Evolutionary conservation across 192 early-diverging fungal species (phyloP), one percentile per base, ranked within the genome.

Genomic region (Backusella psychrophila): DNA sequence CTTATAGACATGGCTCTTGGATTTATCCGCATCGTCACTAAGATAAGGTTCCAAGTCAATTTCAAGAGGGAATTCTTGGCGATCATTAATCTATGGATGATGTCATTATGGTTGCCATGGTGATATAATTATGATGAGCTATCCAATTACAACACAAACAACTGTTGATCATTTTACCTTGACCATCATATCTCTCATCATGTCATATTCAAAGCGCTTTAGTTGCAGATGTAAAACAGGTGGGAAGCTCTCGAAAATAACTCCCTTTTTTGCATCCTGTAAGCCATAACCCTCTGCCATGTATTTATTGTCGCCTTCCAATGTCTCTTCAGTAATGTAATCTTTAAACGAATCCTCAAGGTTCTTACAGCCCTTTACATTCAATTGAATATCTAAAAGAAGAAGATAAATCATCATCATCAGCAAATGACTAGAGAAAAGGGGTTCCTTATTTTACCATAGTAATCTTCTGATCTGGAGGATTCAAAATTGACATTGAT

Each of bases 171-270:
- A 52, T 8, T 38, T 46, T 81, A 92, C 91, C 82, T 98, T 99
- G 75, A 98, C 93, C 91, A 95, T 94, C 6, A 84, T 85, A 78
- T 97, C 96, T 38, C 89, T 85, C 84, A 91, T 88, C 73, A 97
- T 91, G 79, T 99, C 97, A 83, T 98, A 99, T 82, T 99, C 98
- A 78, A 98, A 99, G 19, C 97, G 90, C 84, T 98, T 98, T 77
- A 99, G 85, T 79, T 98, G 98, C 69, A 99, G 82, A 78, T 98
- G 96, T 46, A 99, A 82, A 21, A 99, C 95, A 8, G 95, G 96
- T 44, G 98, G 98, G 72, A 98, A 94, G 29, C 85, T 84, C 78
- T 93, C 90, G 77, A 99, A 99, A 7, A 96, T 95, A 38, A 99
- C 96, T 33, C 98, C 96, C 83, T 99, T 98, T 72, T 92, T 94